phyloP scores from a whole-genome alignment of 225 moss, liverwort and hornwort genomes.

The Rhytidiadelphus loreus region DNA sequence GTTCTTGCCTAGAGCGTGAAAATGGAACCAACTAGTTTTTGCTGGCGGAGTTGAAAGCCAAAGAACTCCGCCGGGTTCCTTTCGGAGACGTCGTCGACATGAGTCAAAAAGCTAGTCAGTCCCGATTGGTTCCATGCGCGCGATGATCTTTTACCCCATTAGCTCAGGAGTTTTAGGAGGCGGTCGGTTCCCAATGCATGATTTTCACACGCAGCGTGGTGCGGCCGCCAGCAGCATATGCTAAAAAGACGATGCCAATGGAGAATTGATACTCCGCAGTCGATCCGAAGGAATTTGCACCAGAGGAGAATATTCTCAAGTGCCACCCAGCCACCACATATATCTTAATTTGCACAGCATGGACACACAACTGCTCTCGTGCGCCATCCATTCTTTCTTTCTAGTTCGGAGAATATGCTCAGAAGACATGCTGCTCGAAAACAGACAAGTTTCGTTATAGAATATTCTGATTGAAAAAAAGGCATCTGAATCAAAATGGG shows the following conservation, averaged over 20 bases:
- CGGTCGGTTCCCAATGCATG: not conserved
- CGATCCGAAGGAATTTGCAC: not conserved
- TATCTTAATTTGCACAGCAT: no score
- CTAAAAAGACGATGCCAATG: not conserved
- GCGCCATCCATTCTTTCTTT: no score
- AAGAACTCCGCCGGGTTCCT: not conserved
- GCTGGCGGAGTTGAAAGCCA: not conserved
- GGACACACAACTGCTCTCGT: no score
- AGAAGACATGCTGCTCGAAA: not conserved
- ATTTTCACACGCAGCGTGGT: not conserved
- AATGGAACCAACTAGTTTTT: no score
- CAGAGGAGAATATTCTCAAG: not conserved
- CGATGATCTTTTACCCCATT: not conserved
- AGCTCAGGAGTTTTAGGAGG: not conserved
- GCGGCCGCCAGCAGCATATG: not conserved
- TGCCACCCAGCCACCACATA: no score
- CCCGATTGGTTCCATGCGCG: not conserved
- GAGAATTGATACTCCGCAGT: not conserved
- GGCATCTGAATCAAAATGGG: not conserved
- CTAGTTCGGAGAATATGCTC: not conserved
- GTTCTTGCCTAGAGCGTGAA: not conserved
- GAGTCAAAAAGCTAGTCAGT: not conserved
- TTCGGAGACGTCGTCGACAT: not conserved
- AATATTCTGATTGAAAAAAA: not conserved
- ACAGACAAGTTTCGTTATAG: not conserved